Base-by-base conservation (phyloP, 179 eudicot species). In the Silene noctiflora region DNA sequence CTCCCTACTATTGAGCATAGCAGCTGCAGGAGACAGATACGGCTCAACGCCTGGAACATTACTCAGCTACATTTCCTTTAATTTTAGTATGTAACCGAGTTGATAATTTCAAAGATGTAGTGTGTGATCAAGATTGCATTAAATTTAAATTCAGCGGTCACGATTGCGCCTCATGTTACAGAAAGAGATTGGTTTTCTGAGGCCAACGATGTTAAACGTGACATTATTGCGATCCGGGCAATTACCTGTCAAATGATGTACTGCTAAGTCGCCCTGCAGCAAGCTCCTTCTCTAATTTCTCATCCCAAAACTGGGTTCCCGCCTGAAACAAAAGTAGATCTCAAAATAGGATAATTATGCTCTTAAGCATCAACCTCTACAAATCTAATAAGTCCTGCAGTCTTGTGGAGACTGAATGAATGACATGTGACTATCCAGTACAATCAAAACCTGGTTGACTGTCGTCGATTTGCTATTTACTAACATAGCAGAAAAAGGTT, bases 281-380 rank as follows among this genome's bases (percentile, higher is more conserved):
- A 77, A 94, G 96, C 84, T 94, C 98, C 75, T 85, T 86, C 78
- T 90, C 89, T 84, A 94, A 83, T 24, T 90, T 92, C 80, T 89
- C 96, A 86, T 94, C 98, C 98, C 98, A 94, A 86, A 94, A 94
- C 58, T 94, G 98, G 60, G 98, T 90, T 81, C 97, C 98, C 60
- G 97, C 98, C 98, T 94, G 84, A 79, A 77, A 81, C 25, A 46
- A 48, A 68, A 58, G 62, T 31, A 31, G 0, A 19, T 62, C 16
- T 33, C 59, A 21, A 31, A 59, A 51, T 33, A 6, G 17, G 27
- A n/a, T 13, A 69, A 20, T 62, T 33, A 27, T 46, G 53, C 22
- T 63, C 48, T 51, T 63, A 59, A 72, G 46, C 9, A 70, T 70
- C 60, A 9, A 35, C 29, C 4, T 16, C 6, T 4, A 59, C 44